phyloP scores from a whole-genome alignment of 495 filamentous ascomycete genomes.

The Neurospora africana region DNA sequence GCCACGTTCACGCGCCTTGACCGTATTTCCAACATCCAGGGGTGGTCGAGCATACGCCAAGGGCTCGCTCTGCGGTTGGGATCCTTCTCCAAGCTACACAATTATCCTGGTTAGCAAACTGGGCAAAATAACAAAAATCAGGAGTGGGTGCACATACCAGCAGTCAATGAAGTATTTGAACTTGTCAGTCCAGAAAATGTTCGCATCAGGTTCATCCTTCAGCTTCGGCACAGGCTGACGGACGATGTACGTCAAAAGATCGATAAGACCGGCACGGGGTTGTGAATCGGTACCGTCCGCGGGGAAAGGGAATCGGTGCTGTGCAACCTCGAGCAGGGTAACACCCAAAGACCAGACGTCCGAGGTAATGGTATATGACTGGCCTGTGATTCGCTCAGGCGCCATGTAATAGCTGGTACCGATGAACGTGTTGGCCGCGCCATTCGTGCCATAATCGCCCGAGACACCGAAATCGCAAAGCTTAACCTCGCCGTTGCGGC shows the following conservation, averaged over 20 bases:
- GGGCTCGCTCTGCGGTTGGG: slow-evolving; percentile 74
- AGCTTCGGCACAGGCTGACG: slow-evolving; percentile 90
- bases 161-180: slow-evolving; percentile 99
- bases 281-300: slow-evolving; percentile 90
- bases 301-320: slow-evolving; percentile 96
- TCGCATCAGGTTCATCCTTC: slow-evolving; percentile 77
- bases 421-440: slow-evolving; percentile 97
- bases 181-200: slow-evolving; percentile 84
- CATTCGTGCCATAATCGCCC: slow-evolving; percentile 96
- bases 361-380: slow-evolving; percentile 95
- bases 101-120: neutral
- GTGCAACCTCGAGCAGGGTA: slow-evolving; percentile 90
- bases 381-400: slow-evolving; percentile 91
- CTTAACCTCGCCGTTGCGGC: slow-evolving; percentile 87
- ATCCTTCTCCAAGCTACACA: slow-evolving; percentile 81
- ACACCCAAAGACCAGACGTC: slow-evolving; percentile 98
- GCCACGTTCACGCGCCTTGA: slow-evolving; percentile 95
- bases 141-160: slow-evolving; percentile 61
- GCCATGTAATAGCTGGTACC: slow-evolving; percentile 99
- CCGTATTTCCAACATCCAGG: slow-evolving; percentile 95
- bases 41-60: slow-evolving; percentile 98
- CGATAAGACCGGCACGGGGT: slow-evolving; percentile 76
- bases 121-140: neutral
- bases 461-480: slow-evolving; percentile 97
- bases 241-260: slow-evolving; percentile 93